Evolutionary conservation across 78 protist species (phyloP).

Genomic region (Acrasis kona): DNA sequence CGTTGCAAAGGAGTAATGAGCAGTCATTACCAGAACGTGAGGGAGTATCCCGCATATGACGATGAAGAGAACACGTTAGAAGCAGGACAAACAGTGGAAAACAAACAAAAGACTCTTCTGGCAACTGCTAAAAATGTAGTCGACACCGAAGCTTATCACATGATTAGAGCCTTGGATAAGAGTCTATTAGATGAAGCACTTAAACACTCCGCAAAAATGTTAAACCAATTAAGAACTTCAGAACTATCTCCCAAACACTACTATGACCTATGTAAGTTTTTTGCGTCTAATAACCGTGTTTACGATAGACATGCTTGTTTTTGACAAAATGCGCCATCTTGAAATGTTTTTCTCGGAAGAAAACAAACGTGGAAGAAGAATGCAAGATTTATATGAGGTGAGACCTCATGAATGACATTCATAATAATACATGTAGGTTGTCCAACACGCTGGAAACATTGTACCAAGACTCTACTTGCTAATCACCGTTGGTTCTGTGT

Average conservation of each 20-base stretch:
- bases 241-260: conserved; percentile 79
- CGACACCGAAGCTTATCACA: neutral
- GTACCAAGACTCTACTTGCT: conserved; percentile 84
- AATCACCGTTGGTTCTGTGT: conserved; percentile 70
- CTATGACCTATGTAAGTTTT: conserved; percentile 75
- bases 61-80: neutral
- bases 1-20: neutral
- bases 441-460: conserved; percentile 92
- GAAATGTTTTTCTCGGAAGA: conserved; percentile 70
- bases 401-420: conserved; percentile 30
- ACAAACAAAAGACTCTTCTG: neutral
- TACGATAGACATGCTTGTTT: conserved; percentile 63
- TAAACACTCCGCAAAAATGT: conserved; percentile 67
- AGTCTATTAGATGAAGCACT: conserved; percentile 76
- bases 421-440: conserved; percentile 84
- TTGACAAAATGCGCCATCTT: conserved; percentile 69
- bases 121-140: neutral
- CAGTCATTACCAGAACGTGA: neutral
- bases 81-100: neutral
- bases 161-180: conserved; percentile 32
- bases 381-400: neutral
- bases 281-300: neutral
- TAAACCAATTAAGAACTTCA: conserved; percentile 83
- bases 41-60: neutral
- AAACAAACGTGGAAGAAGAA: conserved; percentile 14